These are phyloP conservation scores for Albizia julibrissin DNA, from an alignment of 306 rosid species.

Conservation along the genomic window DNA sequence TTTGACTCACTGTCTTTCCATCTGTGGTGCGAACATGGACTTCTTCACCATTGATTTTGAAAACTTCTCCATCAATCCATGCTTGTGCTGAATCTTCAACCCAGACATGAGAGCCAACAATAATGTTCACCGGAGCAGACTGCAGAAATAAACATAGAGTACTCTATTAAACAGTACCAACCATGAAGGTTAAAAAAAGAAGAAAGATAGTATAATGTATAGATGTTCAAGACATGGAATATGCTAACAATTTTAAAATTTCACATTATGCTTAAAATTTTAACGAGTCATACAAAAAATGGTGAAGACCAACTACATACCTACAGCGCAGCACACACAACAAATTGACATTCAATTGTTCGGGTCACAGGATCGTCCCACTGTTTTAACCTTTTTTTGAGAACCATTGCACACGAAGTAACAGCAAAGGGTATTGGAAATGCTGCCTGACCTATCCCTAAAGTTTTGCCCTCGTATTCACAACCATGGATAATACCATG, in stretches of 20 bases:
- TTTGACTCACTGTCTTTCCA: slow-evolving; percentile 79
- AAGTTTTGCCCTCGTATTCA: slow-evolving; percentile 8
- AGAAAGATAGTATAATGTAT: neutral
- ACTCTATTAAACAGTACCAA: slow-evolving; percentile 19
- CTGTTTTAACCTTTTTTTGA: slow-evolving; percentile 8
- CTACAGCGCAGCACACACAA: slow-evolving; percentile 18
- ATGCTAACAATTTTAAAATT: slow-evolving; percentile 13
- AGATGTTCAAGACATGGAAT: slow-evolving; percentile 6
- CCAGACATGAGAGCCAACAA: slow-evolving; percentile 99
- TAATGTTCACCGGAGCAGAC: slow-evolving; percentile 94
- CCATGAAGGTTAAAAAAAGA: neutral
- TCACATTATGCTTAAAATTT: slow-evolving; percentile 20
- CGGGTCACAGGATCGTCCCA: slow-evolving; percentile 8
- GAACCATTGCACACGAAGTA: neutral
- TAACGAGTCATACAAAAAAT: neutral
- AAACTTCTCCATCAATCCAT: slow-evolving; percentile 96
- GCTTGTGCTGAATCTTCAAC: slow-evolving; percentile 88
- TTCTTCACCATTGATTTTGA: slow-evolving; percentile 75
- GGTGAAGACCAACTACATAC: neutral
- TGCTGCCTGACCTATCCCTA: slow-evolving; percentile 12
- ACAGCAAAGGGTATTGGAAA: slow-evolving; percentile 10
- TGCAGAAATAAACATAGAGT: slow-evolving; percentile 47
- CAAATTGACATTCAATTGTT: slow-evolving; percentile 23
- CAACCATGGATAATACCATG: slow-evolving; percentile 11
- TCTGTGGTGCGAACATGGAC: slow-evolving; percentile 63